Percentiles rank a stretch among this genome's conserved stretches.
Conservation (phyloP, 2,329 filamentous ascomycete genomes). For the Colletotrichum godetiae region DNA sequence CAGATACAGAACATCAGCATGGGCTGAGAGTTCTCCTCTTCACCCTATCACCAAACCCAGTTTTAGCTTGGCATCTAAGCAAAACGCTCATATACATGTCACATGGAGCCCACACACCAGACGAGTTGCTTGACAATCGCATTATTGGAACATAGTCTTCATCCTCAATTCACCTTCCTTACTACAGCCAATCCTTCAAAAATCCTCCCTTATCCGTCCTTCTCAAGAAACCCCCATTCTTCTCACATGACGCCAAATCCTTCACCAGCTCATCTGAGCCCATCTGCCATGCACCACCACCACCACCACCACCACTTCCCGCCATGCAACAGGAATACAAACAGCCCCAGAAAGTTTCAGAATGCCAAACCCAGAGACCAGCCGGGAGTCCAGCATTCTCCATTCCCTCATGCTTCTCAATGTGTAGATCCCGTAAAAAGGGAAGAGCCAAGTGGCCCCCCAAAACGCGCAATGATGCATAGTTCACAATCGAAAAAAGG, state of each 20-base stretch:
- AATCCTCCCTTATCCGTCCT: background rate
- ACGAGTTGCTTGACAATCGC: background rate
- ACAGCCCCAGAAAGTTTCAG: slow-evolving; percentile 3
- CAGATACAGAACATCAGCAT: too few relatives aligned
- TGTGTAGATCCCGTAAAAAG: background rate
- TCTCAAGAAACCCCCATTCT: background rate
- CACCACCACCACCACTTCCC: background rate
- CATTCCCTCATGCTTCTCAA: slow-evolving; percentile 1
- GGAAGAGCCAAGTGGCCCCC: background rate
- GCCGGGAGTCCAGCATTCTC: slow-evolving; percentile 23
- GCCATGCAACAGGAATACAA: background rate
- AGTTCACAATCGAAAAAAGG: background rate
- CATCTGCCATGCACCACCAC: background rate
- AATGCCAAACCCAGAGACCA: slow-evolving; percentile 32
- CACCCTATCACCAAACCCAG: background rate
- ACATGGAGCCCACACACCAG: background rate
- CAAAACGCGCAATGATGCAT: slow-evolving; percentile 5
- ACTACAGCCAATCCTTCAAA: background rate
- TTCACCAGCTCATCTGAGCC: background rate
- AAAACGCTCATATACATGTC: background rate
- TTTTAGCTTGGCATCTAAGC: background rate
- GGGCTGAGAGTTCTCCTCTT: too few relatives aligned
- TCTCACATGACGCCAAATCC: too few relatives aligned
- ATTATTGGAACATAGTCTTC: background rate
- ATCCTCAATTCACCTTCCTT: background rate